Evolutionary conservation across 2,329 filamentous ascomycete genomes (phyloP).

Genomic region (Colletotrichum spaethianum): DNA sequence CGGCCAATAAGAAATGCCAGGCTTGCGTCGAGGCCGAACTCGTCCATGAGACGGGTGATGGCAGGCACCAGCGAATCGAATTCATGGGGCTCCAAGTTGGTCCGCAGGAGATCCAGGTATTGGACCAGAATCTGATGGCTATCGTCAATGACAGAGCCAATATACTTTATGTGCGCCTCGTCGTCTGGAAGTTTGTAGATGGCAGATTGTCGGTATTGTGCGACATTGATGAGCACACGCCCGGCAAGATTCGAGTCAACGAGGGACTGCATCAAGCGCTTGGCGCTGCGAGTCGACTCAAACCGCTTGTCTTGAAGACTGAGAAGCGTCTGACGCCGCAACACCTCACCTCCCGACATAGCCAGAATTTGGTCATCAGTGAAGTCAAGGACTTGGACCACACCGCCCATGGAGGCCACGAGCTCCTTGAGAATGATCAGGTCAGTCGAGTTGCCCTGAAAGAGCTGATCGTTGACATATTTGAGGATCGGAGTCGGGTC

Average conservation of each 20-base stretch:
- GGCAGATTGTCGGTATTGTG: slow-evolving; percentile 90
- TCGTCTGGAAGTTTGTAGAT: slow-evolving; percentile 80
- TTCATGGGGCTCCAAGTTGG: slow-evolving; percentile 80
- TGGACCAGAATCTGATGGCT: slow-evolving; percentile 88
- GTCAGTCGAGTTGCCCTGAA: slow-evolving; percentile 87
- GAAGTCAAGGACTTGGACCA: slow-evolving; percentile 88
- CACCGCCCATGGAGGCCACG: slow-evolving; percentile 92
- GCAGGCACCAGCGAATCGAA: slow-evolving; percentile 86
- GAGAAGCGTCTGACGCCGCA: slow-evolving; percentile 85
- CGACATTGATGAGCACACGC: slow-evolving; percentile 88
- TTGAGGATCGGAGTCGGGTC: slow-evolving; percentile 88
- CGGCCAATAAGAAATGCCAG: slow-evolving; percentile 90
- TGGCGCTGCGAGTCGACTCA: slow-evolving; percentile 80
- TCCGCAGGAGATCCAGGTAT: slow-evolving; percentile 90
- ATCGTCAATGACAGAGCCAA: slow-evolving; percentile 91
- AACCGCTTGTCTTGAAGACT: slow-evolving; percentile 87
- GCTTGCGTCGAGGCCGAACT: slow-evolving; percentile 84
- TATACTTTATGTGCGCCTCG: slow-evolving; percentile 87
- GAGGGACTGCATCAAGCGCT: slow-evolving; percentile 84
- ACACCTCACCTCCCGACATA: slow-evolving; percentile 86
- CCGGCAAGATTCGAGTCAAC: slow-evolving; percentile 84
- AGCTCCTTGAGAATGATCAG: slow-evolving; percentile 93
- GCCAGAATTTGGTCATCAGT: slow-evolving; percentile 90
- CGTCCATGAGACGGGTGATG: slow-evolving; percentile 79
- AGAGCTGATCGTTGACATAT: slow-evolving; percentile 89